Evolutionary conservation across 2,329 filamentous ascomycete species (phyloP).

Genomic region (Cladosporium sp.): DNA sequence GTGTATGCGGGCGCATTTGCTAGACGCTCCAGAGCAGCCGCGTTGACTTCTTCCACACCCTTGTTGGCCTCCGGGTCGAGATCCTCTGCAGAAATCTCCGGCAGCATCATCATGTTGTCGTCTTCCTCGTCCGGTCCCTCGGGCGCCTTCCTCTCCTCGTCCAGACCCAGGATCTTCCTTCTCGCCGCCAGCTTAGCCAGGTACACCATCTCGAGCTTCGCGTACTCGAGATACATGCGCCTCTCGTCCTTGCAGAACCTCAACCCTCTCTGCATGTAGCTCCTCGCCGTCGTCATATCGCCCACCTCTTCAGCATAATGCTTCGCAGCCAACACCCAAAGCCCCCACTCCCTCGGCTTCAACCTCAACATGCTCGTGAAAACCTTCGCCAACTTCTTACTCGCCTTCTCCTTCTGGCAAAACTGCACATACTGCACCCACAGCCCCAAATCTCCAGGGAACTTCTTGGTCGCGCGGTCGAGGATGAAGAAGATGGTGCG

Average conservation of each 20-base stretch:
- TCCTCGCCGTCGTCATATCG: constrained; percentile 83
- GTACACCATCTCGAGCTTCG: constrained; percentile 89
- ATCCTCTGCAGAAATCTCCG: constrained; percentile 63
- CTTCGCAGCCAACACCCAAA: constrained; percentile 85
- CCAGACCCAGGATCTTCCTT: constrained; percentile 67
- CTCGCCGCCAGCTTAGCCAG: constrained; percentile 77
- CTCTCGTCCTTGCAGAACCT: constrained; percentile 80
- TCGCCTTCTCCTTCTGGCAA: constrained; percentile 65
- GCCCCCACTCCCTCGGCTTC: constrained; percentile 76
- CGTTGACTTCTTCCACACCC: constrained; percentile 52
- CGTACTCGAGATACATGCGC: constrained; percentile 85
- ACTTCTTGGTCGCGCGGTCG: constrained; percentile 80
- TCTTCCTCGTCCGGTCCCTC: constrained; percentile 48
- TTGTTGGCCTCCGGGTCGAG: constrained; percentile 57
- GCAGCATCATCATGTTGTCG: constrained; percentile 60
- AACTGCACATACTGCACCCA: constrained; percentile 93
- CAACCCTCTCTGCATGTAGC: constrained; percentile 85
- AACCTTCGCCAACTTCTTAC: constrained; percentile 62
- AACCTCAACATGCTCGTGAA: constrained; percentile 73
- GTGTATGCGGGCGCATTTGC: constrained; percentile 77
- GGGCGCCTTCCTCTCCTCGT: constrained; percentile 46
- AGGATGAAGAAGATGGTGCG: constrained; percentile 86
- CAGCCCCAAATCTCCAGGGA: constrained; percentile 75
- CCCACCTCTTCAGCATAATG: constrained; percentile 75
- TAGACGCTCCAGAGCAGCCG: constrained; percentile 63